A percentile compares a stretch with the other conserved stretches of the same genome.
phyloP scores from a whole-genome alignment of 495 filamentous ascomycete genomes.

The Neurospora cerealis region DNA sequence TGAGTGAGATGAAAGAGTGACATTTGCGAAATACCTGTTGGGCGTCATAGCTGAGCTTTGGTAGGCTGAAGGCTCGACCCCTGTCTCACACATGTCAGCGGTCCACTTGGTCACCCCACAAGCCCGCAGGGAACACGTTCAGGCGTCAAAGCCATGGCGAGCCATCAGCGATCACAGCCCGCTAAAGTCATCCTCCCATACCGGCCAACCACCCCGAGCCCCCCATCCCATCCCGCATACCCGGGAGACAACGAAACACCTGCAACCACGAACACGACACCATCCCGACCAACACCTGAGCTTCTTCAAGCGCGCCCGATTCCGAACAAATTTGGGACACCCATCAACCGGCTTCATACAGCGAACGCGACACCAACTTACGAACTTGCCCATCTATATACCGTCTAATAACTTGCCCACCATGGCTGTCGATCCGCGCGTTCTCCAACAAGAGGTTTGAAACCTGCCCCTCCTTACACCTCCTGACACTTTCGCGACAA shows the following conservation, averaged over 20 bases:
- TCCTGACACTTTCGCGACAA: conserved; percentile 3
- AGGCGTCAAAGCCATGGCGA: neutral
- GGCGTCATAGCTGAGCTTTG: neutral
- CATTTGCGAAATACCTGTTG: neutral
- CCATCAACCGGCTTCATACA: neutral
- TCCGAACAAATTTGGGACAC: neutral
- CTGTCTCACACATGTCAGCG: neutral
- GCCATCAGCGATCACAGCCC: neutral
- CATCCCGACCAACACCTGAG: neutral
- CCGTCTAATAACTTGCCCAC: conserved; percentile 8
- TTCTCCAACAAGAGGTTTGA: conserved; percentile 35
- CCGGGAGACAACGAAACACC: neutral
- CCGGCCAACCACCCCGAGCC: neutral
- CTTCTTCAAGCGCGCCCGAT: neutral
- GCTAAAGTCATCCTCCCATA: neutral
- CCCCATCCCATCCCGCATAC: neutral
- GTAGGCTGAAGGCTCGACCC: neutral
- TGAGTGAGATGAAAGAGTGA: neutral
- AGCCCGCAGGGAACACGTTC: neutral
- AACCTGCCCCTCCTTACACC: conserved; percentile 14
- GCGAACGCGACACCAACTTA: neutral
- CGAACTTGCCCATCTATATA: neutral
- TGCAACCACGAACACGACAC: neutral
- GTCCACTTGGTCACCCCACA: neutral
- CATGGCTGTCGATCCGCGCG: conserved; percentile 39